Evolutionary conservation across 805 yeast species (phyloP).

Genomic region (Metschnikowia henanensis): DNA sequence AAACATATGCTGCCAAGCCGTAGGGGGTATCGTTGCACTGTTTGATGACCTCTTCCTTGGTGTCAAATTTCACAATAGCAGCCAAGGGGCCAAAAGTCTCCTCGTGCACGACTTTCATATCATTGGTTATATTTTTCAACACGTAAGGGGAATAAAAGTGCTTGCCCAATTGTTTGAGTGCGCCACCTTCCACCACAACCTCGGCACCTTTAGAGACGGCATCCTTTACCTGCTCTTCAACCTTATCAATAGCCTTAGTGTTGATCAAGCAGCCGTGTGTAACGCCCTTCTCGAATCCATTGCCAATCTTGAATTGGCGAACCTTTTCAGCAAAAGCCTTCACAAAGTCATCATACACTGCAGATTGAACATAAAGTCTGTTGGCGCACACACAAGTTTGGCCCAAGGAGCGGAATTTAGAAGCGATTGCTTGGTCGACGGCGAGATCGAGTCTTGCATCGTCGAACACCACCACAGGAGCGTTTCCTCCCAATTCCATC

Average conservation of each 20-base stretch:
- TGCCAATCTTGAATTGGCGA: constrained; percentile 45
- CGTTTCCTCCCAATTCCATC: constrained; percentile 79
- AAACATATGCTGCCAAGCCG: constrained; percentile 63
- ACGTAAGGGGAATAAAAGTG: constrained; percentile 57
- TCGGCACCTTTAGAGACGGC: constrained; percentile 57
- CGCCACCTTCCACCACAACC: constrained; percentile 52
- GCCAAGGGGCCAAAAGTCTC: constrained; percentile 71
- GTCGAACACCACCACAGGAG: constrained; percentile 73
- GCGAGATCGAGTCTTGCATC: constrained; percentile 71
- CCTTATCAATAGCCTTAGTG: constrained; percentile 49
- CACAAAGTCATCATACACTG: constrained; percentile 63
- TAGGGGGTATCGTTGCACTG: constrained; percentile 55
- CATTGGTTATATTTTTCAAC: constrained; percentile 49
- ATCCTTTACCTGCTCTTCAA: constrained; percentile 52
- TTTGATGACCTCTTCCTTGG: constrained; percentile 50
- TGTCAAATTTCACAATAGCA: constrained; percentile 54
- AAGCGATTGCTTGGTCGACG: constrained; percentile 60
- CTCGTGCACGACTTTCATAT: constrained; percentile 51
- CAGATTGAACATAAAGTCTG: constrained; percentile 63
- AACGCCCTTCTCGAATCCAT: constrained; percentile 50
- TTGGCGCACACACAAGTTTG: constrained; percentile 85
- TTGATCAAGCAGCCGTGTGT: constrained; percentile 63
- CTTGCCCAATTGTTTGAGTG: constrained; percentile 47
- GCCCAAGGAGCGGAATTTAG: constrained; percentile 75
- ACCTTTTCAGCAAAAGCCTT: constrained; percentile 49